Percentiles rank a stretch among this genome's conserved stretches.
Evolutionary conservation across 352 stramenopile genomes (phyloP).

Genomic region (Pythium biforme): DNA sequence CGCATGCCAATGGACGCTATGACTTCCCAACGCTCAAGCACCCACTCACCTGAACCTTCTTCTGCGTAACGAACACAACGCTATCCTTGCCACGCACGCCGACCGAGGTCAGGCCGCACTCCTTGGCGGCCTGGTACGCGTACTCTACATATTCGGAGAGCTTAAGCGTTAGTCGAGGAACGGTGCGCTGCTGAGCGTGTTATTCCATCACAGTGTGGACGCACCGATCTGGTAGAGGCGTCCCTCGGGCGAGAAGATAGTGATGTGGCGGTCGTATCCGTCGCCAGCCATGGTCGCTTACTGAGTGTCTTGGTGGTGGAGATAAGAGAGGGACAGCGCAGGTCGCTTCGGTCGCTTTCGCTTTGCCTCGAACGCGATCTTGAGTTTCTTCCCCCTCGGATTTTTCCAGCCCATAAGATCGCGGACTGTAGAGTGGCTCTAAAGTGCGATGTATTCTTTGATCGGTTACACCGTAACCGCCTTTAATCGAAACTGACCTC

Average conservation of each 20-base stretch:
- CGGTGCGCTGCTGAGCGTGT: too few species aligned
- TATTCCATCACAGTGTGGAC: too few species aligned
- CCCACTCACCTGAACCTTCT: conserved; percentile 93
- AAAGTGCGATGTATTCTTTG: conserved; percentile 25
- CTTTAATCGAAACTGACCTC: background rate
- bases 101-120: conserved; percentile 94
- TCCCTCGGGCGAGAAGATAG: conserved; percentile 99
- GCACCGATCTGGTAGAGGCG: conserved; percentile 97
- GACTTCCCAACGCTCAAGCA: background rate
- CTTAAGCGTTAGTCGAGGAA: background rate
- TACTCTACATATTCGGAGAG: conserved; percentile 86
- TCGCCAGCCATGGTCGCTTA: conserved; percentile 69
- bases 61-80: conserved; percentile 96
- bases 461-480: background rate
- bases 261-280: conserved; percentile 94
- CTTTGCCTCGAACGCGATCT: conserved; percentile 12
- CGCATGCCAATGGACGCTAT: too few species aligned
- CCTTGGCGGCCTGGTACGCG: conserved; percentile 96
- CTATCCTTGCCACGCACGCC: conserved; percentile 94
- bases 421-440: background rate
- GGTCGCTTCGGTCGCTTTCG: conserved; percentile 6
- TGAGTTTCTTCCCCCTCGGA: conserved; percentile 22
- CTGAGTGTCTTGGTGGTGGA: background rate
- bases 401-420: conserved; percentile 18
- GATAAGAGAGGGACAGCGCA: background rate